A percentile compares a stretch with the other conserved stretches of the same genome.
phyloP scores from a whole-genome alignment of 1,284 basidiomycete species.

The Ganoderma lucidum region DNA sequence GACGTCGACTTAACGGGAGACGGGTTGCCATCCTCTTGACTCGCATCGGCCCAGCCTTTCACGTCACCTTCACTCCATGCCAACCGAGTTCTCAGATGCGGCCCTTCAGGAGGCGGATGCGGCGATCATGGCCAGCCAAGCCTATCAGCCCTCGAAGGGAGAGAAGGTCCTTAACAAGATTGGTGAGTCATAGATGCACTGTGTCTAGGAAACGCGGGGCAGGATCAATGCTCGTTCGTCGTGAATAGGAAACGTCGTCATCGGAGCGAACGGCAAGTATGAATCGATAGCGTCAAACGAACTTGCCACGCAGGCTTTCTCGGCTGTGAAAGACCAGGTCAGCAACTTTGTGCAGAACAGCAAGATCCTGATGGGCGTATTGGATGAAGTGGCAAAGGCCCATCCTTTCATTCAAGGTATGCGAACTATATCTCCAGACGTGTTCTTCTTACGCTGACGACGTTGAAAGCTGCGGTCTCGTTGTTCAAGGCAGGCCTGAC shows the following conservation, averaged over 20 bases:
- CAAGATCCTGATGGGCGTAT: slow-evolving; percentile 10
- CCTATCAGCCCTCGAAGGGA: slow-evolving; percentile 3
- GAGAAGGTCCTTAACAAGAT: slow-evolving; percentile 4
- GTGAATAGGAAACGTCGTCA: neutral
- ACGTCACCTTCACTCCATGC: neutral
- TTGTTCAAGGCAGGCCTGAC: slow-evolving; percentile 51
- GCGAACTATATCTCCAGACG: neutral
- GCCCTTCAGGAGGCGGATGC: slow-evolving; percentile 13
- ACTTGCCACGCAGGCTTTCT: slow-evolving; percentile 4
- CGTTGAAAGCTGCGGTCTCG: slow-evolving; percentile 44
- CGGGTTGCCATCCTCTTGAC: neutral
- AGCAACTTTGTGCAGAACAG: slow-evolving; percentile 18
- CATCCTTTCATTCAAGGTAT: slow-evolving; percentile 1
- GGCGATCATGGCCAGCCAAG: slow-evolving; percentile 7
- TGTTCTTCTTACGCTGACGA: neutral
- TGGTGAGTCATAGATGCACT: neutral
- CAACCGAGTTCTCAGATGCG: slow-evolving; percentile 7
- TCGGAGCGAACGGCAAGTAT: neutral
- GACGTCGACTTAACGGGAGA: too few relatives aligned
- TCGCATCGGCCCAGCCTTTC: neutral
- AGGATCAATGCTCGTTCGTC: neutral
- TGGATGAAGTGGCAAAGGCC: slow-evolving; percentile 16
- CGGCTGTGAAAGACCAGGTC: slow-evolving; percentile 12
- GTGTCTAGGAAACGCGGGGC: neutral
- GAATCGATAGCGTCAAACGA: slow-evolving; percentile 4